These are phyloP conservation scores for Paraphaeosphaeria sporulosa DNA, from an alignment of 2,329 filamentous ascomycete genomes.

Conservation along the genomic window DNA sequence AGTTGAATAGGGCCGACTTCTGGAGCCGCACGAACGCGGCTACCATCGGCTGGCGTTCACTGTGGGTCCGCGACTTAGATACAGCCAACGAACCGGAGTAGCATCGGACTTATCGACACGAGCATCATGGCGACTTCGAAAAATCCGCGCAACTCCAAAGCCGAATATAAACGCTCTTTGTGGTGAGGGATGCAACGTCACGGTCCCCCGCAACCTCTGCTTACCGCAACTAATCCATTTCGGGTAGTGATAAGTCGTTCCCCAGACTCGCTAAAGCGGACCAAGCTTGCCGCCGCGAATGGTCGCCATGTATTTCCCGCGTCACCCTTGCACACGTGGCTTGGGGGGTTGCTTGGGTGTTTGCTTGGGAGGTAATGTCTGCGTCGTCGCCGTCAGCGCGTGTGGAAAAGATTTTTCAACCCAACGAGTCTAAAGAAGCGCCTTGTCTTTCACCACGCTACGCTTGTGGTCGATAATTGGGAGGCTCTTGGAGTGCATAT, in stretches of 20 bases:
- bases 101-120: not conserved
- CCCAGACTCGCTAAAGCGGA: conserved; percentile 22
- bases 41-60: conserved; percentile 26
- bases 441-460: not conserved
- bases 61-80: not conserved
- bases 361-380: not conserved
- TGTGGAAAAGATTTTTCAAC: conserved; percentile 9
- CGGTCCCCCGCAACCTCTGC: conserved; percentile 1
- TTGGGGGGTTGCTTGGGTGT: not conserved
- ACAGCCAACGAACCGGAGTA: not conserved
- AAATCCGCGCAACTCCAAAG: not conserved
- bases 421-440: not conserved
- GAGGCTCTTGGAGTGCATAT: not conserved
- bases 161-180: conserved; percentile 3
- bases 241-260: conserved; percentile 33
- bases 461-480: not conserved
- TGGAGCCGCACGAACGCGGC: conserved; percentile 29
- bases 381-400: not conserved
- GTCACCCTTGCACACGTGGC: not conserved
- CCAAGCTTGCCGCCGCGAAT: not conserved
- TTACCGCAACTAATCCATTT: not conserved
- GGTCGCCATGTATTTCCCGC: not conserved
- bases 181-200: not conserved
- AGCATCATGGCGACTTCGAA: not conserved
- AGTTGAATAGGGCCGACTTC: conserved; percentile 6